Evolutionary conservation across 768 basidiomycete species (phyloP).

Genomic region (Tricholoma furcatifolium): DNA sequence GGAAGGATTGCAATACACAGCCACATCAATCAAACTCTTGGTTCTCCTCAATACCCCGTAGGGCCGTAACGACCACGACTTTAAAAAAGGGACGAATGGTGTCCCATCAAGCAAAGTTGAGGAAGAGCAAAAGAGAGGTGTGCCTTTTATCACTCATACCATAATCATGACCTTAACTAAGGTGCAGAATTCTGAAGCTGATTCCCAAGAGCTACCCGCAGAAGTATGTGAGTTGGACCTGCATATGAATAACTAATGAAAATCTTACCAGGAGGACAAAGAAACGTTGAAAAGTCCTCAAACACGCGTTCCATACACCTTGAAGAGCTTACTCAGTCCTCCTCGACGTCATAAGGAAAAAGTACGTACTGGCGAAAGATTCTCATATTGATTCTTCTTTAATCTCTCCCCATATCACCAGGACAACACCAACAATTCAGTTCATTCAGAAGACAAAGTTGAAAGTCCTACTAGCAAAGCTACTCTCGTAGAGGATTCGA

Average conservation of each 20-base stretch:
- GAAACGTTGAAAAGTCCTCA: neutral
- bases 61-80: too few relatives aligned
- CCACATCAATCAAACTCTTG: too few relatives aligned
- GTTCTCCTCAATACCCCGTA: too few relatives aligned
- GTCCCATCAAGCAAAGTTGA: neutral
- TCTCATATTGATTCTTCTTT: neutral
- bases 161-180: neutral
- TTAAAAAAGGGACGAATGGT: neutral
- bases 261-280: neutral
- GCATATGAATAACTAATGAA: neutral
- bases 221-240: neutral
- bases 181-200: neutral
- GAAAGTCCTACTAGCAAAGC: too few relatives aligned
- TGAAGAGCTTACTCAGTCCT: conserved; percentile 4
- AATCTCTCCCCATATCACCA: neutral
- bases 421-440: too few relatives aligned
- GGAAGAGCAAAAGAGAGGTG: neutral
- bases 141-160: neutral
- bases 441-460: too few relatives aligned
- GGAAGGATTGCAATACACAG: too few relatives aligned
- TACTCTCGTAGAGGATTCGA: too few relatives aligned
- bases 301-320: conserved; percentile 1
- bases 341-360: neutral
- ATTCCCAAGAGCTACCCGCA: neutral
- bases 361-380: neutral